These are phyloP conservation scores for Kwoniella europaea DNA, from an alignment of 768 basidiomycete species.

Conservation along the genomic window DNA sequence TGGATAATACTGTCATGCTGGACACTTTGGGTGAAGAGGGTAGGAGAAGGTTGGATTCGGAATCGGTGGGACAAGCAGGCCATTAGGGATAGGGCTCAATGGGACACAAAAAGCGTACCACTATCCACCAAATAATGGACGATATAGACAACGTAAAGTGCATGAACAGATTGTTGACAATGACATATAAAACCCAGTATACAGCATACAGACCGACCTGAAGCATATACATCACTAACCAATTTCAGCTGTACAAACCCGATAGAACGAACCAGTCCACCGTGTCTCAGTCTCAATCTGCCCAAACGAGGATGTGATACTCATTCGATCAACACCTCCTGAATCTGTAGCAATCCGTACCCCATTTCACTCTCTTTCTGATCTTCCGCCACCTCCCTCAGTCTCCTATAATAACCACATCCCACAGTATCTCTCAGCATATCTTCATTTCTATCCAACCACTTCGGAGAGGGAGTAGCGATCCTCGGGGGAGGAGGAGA, in stretches of 20 bases:
- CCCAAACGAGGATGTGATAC: no score
- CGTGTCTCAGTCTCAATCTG: no score
- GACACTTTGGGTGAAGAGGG: neutral
- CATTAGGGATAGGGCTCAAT: neutral
- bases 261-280: neutral
- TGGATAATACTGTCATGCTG: neutral
- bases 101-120: no score
- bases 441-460: conserved; percentile 24
- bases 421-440: conserved; percentile 20
- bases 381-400: conserved; percentile 12
- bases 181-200: neutral
- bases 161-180: no score
- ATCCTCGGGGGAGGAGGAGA: neutral
- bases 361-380: neutral
- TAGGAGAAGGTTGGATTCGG: neutral
- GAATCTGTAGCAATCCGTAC: neutral
- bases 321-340: neutral
- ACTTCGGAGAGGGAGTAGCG: conserved; percentile 1
- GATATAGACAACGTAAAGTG: no score
- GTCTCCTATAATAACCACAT: conserved; percentile 16
- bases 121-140: no score
- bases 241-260: neutral
- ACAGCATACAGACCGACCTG: neutral
- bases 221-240: neutral
- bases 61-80: neutral